These are phyloP conservation scores for Penicillium tannophilum DNA, from an alignment of 495 filamentous ascomycete species.

Conservation along the genomic window DNA sequence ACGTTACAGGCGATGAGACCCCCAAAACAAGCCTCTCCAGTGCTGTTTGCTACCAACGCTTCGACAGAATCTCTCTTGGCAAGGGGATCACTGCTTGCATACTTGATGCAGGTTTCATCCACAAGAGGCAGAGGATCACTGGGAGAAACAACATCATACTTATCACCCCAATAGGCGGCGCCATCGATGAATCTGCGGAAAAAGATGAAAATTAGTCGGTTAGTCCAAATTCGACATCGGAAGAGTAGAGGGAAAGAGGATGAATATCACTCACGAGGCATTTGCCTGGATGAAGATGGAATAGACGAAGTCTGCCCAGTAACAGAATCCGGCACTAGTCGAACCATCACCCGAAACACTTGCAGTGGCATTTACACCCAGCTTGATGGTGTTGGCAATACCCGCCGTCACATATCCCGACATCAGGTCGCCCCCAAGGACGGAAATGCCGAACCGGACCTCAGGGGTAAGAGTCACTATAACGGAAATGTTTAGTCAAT, in stretches of 20 bases:
- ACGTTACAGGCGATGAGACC: not conserved
- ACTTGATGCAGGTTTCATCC: slow-evolving; percentile 4
- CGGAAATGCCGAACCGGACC: slow-evolving; percentile 13
- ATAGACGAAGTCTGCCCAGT: slow-evolving; percentile 14
- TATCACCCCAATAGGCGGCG: slow-evolving; percentile 7
- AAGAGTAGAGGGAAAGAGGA: not conserved
- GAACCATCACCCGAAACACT: not conserved
- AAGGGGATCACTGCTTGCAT: not conserved
- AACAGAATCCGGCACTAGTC: slow-evolving; percentile 7
- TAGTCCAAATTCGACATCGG: not conserved
- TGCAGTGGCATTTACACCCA: slow-evolving; percentile 10
- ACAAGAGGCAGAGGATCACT: slow-evolving; percentile 4
- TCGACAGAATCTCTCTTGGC: not conserved
- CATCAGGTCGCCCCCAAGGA: slow-evolving; percentile 9
- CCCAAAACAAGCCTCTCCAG: not conserved
- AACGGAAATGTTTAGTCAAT: too few species aligned
- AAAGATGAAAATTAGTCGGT: not conserved
- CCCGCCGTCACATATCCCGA: slow-evolving; percentile 10
- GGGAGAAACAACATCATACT: slow-evolving; percentile 9
- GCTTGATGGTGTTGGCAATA: slow-evolving; percentile 3
- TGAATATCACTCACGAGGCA: slow-evolving; percentile 4
- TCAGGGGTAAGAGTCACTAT: slow-evolving; percentile 7
- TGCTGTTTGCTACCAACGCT: not conserved
- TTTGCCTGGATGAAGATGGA: slow-evolving; percentile 5
- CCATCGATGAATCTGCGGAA: not conserved